Base-by-base conservation (phyloP, 176 grass and related monocot genomes). In the Triticum timopheevii region DNA sequence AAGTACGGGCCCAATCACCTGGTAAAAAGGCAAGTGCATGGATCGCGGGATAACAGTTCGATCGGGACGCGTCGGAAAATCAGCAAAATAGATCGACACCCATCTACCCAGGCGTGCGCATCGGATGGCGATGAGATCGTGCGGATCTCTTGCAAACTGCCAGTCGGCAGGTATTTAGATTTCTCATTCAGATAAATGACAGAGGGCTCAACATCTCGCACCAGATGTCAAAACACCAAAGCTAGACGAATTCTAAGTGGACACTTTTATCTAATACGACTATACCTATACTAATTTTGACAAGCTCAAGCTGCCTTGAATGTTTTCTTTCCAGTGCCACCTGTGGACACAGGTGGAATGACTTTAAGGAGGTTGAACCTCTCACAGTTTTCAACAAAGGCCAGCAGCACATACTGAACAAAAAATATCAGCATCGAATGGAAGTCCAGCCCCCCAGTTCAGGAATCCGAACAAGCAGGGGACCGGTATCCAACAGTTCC, bases 351-450 rank as follows among this genome's bases (percentile, higher is more conserved):
- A 61, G 86, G 86, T 6, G 83, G 89, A 82, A 89, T 77, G 59
- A 91, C 83, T 82, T 91, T 70, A 81, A 87, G 40, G 13, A 90
- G 74, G 47, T 89, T 89, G 79, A 93, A 91, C 82, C 79, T 45
- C 35, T 45, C 35, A 91, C 80, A 8, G 89, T 84, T 84, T 94
- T 89, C 13, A 83, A 89, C 62, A 94, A 77, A 13, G 92, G 83
- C 86, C 79, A 91, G 86, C 47, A 73, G 13, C 81, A 49, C 47
- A 62, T 10, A 73, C 20, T 69, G 10, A 27, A 77, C 75, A 82
- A 4, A 7, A 56, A 17, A 54, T 4, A 16, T 76, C 86, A 68
- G 10, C 20, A 73, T 45, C 66, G 10, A 87, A 56, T 58, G 30
- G 28, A 64, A 58, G 38, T 39, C 30, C 13, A 54, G 10, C 45